These are phyloP conservation scores for Neoascochyta sp. DNA, from an alignment of 2,329 filamentous ascomycete genomes.

Conservation along the genomic window DNA sequence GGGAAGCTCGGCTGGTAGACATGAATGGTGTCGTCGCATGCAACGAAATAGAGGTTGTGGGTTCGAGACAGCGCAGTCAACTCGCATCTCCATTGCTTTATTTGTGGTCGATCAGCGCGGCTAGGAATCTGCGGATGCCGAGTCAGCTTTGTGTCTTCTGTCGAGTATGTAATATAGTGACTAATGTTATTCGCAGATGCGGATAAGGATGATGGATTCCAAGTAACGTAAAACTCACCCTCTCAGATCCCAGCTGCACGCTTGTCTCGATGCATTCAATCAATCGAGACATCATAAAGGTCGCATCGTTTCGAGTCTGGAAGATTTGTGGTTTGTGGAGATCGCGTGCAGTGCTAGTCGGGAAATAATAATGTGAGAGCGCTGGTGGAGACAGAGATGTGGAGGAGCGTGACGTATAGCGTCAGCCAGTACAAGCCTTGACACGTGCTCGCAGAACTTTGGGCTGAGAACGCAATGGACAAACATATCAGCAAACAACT, in stretches of 20 bases:
- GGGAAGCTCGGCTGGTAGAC: conserved; percentile 46
- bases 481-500: too few relatives aligned
- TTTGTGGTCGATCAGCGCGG: conserved; percentile 8
- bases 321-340: too few relatives aligned
- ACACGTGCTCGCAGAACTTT: too few relatives aligned
- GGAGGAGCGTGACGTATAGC: conserved; percentile 10
- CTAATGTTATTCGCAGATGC: too few relatives aligned
- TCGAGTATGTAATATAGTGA: too few relatives aligned
- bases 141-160: not conserved
- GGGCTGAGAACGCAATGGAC: too few relatives aligned
- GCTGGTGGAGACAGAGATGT: conserved; percentile 1
- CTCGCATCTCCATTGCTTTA: conserved; percentile 43
- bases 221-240: conserved; percentile 29
- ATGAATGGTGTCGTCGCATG: conserved; percentile 38
- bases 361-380: too few relatives aligned
- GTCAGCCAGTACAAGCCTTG: conserved; percentile 1
- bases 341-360: too few relatives aligned
- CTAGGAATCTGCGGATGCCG: conserved; percentile 14
- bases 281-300: conserved; percentile 11
- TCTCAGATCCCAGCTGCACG: conserved; percentile 17
- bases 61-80: conserved; percentile 46
- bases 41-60: conserved; percentile 51
- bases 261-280: conserved; percentile 24
- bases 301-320: conserved; percentile 2
- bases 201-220: too few relatives aligned